Evolutionary conservation across 2,329 filamentous ascomycete species (phyloP).

Genomic region (Xylariaceae sp.): DNA sequence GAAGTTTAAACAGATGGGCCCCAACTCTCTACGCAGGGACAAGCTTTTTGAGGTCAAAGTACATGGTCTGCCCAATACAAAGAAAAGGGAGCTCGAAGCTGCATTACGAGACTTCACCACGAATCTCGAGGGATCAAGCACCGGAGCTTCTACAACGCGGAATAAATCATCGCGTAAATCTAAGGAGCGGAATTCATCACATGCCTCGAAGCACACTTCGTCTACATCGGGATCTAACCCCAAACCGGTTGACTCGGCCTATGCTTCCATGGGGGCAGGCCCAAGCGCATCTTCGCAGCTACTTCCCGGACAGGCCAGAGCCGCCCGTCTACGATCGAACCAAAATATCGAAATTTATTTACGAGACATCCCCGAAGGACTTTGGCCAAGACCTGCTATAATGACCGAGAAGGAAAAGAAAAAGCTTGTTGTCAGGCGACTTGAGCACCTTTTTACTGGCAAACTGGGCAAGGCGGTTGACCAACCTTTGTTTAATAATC

Average conservation of each 20-base stretch:
- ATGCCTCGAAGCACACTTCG: slow-evolving; percentile 59
- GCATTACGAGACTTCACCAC: slow-evolving; percentile 74
- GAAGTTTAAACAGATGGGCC: slow-evolving; percentile 72
- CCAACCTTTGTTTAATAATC: slow-evolving; percentile 44
- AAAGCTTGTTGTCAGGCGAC: slow-evolving; percentile 74
- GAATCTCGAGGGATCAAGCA: slow-evolving; percentile 60
- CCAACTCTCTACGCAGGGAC: slow-evolving; percentile 72
- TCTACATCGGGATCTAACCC: slow-evolving; percentile 60
- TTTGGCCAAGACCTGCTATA: slow-evolving; percentile 65
- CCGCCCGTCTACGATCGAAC: slow-evolving; percentile 52
- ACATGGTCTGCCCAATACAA: slow-evolving; percentile 73
- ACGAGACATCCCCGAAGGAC: slow-evolving; percentile 72
- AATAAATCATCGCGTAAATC: slow-evolving; percentile 51
- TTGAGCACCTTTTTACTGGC: slow-evolving; percentile 85
- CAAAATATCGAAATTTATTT: slow-evolving; percentile 74
- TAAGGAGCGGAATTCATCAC: slow-evolving; percentile 52
- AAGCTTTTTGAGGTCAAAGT: slow-evolving; percentile 85
- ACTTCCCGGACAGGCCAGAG: slow-evolving; percentile 43
- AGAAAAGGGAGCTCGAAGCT: slow-evolving; percentile 78
- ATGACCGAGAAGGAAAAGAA: slow-evolving; percentile 79
- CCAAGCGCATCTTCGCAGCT: slow-evolving; percentile 53
- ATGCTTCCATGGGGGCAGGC: slow-evolving; percentile 70
- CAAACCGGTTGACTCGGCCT: slow-evolving; percentile 66
- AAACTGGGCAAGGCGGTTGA: slow-evolving; percentile 54
- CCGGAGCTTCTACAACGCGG: slow-evolving; percentile 50